These are phyloP conservation scores for Neoarthrinium moseri DNA, from an alignment of 2,329 filamentous ascomycete genomes.

Conservation along the genomic window DNA sequence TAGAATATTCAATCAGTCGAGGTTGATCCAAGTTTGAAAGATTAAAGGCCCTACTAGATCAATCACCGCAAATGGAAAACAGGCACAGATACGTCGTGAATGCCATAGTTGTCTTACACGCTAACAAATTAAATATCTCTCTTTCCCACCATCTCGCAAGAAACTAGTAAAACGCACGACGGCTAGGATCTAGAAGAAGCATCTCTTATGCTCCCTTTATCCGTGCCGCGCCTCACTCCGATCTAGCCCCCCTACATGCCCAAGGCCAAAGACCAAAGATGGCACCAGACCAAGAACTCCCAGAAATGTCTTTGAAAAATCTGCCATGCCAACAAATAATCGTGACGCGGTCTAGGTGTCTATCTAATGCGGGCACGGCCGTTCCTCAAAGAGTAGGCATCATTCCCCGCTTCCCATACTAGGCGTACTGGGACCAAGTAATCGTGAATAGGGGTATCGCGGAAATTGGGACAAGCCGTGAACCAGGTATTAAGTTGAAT, in stretches of 20 bases:
- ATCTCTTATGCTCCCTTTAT: background rate
- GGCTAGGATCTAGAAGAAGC: background rate
- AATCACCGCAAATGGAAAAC: too few species aligned
- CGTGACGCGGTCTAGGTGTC: slow-evolving; percentile 1
- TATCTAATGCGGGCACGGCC: too few species aligned
- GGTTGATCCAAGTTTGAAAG: too few species aligned
- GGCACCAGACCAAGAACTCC: background rate
- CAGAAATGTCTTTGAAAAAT: slow-evolving; percentile 4
- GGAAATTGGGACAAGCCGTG: background rate
- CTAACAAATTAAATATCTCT: slow-evolving; percentile 13
- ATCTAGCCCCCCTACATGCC: background rate
- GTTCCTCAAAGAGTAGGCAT: background rate
- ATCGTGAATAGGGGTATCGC: slow-evolving; percentile 1
- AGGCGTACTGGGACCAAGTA: slow-evolving; percentile 1
- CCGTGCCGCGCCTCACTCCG: background rate
- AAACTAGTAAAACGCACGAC: too few species aligned
- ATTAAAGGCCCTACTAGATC: too few species aligned
- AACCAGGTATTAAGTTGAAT: slow-evolving; percentile 6
- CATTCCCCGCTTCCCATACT: slow-evolving; percentile 2
- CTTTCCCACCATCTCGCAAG: background rate
- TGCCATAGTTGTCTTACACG: slow-evolving; percentile 9
- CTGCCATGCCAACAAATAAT: slow-evolving; percentile 1
- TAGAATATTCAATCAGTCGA: too few species aligned
- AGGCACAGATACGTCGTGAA: too few species aligned
- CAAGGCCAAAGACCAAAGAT: background rate